Conservation (phyloP, 2,329 filamentous ascomycete species). For the Cryphonectria nitschkei region DNA sequence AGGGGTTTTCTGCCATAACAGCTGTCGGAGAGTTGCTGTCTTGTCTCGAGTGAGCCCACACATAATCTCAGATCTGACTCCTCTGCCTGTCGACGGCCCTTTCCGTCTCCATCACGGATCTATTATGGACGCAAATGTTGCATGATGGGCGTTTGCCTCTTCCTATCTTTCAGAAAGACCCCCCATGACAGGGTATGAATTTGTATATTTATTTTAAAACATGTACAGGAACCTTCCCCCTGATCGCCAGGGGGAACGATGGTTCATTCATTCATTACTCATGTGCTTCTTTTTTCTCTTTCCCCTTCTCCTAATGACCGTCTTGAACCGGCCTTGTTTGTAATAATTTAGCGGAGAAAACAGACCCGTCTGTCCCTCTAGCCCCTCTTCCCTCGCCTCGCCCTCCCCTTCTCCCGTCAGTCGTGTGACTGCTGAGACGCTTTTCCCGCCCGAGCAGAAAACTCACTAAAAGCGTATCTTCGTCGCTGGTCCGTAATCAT, state of each 20-base stretch:
- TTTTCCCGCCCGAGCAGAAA: neutral
- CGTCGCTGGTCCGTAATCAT: neutral
- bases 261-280: neutral
- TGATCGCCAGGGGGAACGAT: neutral
- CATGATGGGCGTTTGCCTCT: neutral
- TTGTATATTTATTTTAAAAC: neutral
- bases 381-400: neutral
- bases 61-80: neutral
- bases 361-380: neutral
- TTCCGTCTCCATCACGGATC: too few relatives aligned
- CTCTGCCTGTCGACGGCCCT: neutral
- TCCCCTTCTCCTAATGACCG: neutral
- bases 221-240: conserved; percentile 6
- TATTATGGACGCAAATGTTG: neutral
- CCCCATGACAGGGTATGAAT: neutral
- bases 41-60: too few relatives aligned
- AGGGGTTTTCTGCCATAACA: too few relatives aligned
- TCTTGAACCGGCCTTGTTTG: neutral
- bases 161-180: neutral
- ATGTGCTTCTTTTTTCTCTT: neutral
- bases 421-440: neutral
- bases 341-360: neutral
- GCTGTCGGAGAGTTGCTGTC: too few relatives aligned
- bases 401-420: neutral
- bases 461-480: neutral